These are phyloP conservation scores for Rosa lucieae DNA, from an alignment of 306 rosid species.

Conservation along the genomic window DNA sequence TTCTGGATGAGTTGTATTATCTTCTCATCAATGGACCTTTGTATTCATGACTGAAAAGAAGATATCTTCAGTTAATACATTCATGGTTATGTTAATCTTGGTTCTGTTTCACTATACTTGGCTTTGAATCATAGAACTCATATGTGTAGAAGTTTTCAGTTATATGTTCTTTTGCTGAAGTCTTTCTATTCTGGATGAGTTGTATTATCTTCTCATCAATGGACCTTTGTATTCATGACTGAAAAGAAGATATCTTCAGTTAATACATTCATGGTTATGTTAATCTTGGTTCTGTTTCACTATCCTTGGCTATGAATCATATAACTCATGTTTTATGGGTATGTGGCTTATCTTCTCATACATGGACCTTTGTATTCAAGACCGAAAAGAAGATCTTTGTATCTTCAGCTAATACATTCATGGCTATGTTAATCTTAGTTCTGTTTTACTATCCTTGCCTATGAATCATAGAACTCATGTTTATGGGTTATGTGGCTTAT, in stretches of 20 bases:
- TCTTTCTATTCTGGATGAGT: background rate
- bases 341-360: background rate
- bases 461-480: background rate
- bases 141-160: background rate
- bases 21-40: background rate
- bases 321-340: background rate
- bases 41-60: background rate
- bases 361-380: background rate
- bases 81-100: background rate
- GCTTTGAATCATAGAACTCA: background rate
- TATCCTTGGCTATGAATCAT: background rate
- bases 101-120: background rate
- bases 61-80: conserved; percentile 1
- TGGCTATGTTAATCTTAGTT: background rate
- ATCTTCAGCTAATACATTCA: background rate
- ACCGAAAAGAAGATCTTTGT: background rate
- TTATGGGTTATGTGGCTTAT: background rate
- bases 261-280: background rate
- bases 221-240: background rate
- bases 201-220: background rate
- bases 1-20: background rate
- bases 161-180: background rate
- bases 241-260: background rate
- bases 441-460: background rate
- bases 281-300: background rate